phyloP scores from a whole-genome alignment of 2,329 filamentous ascomycete species.

The Sarocladium oryzae region DNA sequence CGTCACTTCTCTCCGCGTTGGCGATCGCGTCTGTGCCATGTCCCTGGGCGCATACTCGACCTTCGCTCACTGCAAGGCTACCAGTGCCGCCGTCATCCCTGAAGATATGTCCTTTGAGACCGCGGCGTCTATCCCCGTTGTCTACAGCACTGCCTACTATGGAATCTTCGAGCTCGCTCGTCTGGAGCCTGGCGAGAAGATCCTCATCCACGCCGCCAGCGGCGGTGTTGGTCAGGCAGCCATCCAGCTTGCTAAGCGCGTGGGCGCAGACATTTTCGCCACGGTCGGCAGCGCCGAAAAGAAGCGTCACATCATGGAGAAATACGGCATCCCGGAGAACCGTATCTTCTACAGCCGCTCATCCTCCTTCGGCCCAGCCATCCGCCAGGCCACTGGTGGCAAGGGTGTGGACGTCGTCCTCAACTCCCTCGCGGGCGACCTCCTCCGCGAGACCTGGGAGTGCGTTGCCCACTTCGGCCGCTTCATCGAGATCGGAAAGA shows the following conservation, averaged over 20 bases:
- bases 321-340: conserved; percentile 29
- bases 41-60: conserved; percentile 19
- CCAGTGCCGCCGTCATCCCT: conserved; percentile 24
- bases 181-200: conserved; percentile 15
- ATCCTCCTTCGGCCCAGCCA: conserved; percentile 15
- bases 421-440: conserved; percentile 37
- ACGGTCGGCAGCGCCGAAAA: conserved; percentile 22
- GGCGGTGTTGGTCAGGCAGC: conserved; percentile 26
- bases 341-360: conserved; percentile 19
- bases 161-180: conserved; percentile 11
- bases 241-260: conserved; percentile 19
- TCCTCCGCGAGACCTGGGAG: conserved; percentile 34
- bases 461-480: conserved; percentile 37
- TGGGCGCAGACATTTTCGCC: conserved; percentile 16
- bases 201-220: conserved; percentile 20
- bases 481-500: conserved; percentile 40
- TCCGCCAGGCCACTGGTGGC: conserved; percentile 25
- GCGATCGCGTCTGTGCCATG: conserved; percentile 25
- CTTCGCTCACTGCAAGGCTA: conserved; percentile 17
- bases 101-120: conserved; percentile 26
- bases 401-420: conserved; percentile 66
- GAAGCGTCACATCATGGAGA: conserved; percentile 29
- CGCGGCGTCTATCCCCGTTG: conserved; percentile 27
- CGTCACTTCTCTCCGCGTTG: conserved; percentile 18
- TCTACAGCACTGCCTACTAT: conserved; percentile 26